These are phyloP conservation scores for Leersia perrieri DNA, from an alignment of 176 grass and related monocot genomes.

Conservation along the genomic window DNA sequence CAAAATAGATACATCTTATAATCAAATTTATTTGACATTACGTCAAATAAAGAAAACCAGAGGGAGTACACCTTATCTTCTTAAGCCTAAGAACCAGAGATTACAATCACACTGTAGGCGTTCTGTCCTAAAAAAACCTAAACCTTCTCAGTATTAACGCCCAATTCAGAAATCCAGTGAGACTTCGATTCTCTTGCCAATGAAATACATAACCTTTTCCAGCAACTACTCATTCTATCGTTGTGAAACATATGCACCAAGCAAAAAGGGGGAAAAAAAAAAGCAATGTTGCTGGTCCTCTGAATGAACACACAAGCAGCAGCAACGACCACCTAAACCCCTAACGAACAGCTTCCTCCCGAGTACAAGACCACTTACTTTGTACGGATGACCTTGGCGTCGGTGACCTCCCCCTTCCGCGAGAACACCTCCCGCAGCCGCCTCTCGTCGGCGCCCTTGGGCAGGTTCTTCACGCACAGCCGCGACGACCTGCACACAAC, in stretches of 20 bases:
- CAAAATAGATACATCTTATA: no score
- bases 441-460: slow-evolving; percentile 78
- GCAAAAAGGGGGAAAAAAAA: background rate
- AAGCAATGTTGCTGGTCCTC: background rate
- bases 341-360: background rate
- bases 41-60: no score
- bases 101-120: background rate
- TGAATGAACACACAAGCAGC: background rate
- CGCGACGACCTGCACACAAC: slow-evolving; percentile 59
- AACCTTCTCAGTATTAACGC: background rate
- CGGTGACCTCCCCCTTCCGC: slow-evolving; percentile 83
- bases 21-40: no score
- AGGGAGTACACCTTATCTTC: no score
- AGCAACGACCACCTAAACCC: background rate
- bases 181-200: background rate
- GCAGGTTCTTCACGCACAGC: slow-evolving; percentile 92
- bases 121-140: background rate
- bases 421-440: slow-evolving; percentile 91
- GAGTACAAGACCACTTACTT: slow-evolving; percentile 56
- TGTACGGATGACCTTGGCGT: slow-evolving; percentile 83
- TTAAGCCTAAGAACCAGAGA: background rate
- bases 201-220: background rate
- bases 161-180: background rate
- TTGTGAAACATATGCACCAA: background rate
- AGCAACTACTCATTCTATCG: background rate